Conservation (phyloP, 2,329 filamentous ascomycete species). For the Aspergillus brasiliensis region DNA sequence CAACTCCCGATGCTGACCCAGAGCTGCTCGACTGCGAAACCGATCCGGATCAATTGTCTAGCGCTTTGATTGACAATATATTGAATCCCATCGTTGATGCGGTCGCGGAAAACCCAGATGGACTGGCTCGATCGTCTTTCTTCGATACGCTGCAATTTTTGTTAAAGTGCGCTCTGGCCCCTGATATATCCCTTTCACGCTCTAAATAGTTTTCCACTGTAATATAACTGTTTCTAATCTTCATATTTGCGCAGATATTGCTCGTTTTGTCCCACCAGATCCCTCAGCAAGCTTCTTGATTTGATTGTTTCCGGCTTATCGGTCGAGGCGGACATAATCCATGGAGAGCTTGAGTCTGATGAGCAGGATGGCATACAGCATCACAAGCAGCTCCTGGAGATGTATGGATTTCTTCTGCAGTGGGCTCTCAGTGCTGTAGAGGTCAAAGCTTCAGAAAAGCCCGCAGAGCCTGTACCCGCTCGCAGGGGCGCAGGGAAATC, state of each 20-base stretch:
- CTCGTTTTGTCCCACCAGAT: constrained; percentile 74
- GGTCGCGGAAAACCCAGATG: constrained; percentile 87
- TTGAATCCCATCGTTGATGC: constrained; percentile 92
- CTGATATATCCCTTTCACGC: constrained; percentile 38
- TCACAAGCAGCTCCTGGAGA: constrained; percentile 89
- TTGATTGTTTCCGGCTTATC: constrained; percentile 83
- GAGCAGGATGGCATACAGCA: constrained; percentile 84
- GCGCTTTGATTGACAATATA: constrained; percentile 76
- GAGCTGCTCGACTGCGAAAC: constrained; percentile 89
- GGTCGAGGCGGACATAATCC: constrained; percentile 79
- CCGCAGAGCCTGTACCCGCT: constrained; percentile 68
- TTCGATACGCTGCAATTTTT: constrained; percentile 96
- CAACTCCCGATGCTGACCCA: constrained; percentile 81
- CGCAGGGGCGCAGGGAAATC: constrained; percentile 74
- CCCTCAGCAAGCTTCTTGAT: constrained; percentile 90
- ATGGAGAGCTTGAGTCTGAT: constrained; percentile 85
- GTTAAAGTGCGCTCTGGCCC: constrained; percentile 81
- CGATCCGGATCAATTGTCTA: constrained; percentile 80
- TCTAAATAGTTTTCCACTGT: constrained; percentile 24
- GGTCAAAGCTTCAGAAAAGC: constrained; percentile 88
- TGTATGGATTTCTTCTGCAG: constrained; percentile 90
- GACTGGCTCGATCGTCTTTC: constrained; percentile 72
- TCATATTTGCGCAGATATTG: constrained; percentile 73
- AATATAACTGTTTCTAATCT: constrained; percentile 63
- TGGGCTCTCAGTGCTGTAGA: constrained; percentile 97